Evolutionary conservation across 2,329 filamentous ascomycete species (phyloP).

Genomic region (Sarocladium oryzae): DNA sequence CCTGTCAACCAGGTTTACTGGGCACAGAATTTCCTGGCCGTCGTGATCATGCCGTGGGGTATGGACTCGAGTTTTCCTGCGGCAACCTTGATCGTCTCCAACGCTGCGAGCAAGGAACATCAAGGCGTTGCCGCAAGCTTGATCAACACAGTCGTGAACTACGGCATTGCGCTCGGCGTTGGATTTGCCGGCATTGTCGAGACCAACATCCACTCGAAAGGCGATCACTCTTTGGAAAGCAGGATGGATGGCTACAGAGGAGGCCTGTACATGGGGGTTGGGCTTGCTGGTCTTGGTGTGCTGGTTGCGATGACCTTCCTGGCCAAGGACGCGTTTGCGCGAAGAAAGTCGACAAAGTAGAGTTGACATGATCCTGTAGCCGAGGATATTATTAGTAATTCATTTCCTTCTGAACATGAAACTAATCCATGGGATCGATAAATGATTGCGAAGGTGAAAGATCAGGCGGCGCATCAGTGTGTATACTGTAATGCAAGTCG

Average conservation of each 20-base stretch:
- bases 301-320: conserved; percentile 12
- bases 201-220: conserved; percentile 24
- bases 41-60: conserved; percentile 53
- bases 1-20: conserved; percentile 56
- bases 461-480: too few species aligned
- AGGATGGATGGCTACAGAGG: conserved; percentile 28
- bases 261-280: conserved; percentile 35
- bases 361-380: too few species aligned
- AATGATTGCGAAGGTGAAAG: too few species aligned
- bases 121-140: conserved; percentile 45
- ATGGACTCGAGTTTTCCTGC: conserved; percentile 64
- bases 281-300: conserved; percentile 22
- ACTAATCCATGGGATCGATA: too few species aligned
- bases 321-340: conserved; percentile 7
- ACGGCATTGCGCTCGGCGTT: conserved; percentile 58
- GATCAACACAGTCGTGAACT: conserved; percentile 62
- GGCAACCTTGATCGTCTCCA: conserved; percentile 52
- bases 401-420: too few species aligned
- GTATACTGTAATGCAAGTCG: too few species aligned
- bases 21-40: conserved; percentile 53
- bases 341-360: not conserved
- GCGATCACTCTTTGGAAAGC: conserved; percentile 16
- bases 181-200: conserved; percentile 62
- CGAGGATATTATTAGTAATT: too few species aligned
- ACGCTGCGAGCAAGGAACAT: conserved; percentile 39